These are phyloP conservation scores for Plasmopara viticola DNA, from an alignment of 352 stramenopile species.

Conservation along the genomic window DNA sequence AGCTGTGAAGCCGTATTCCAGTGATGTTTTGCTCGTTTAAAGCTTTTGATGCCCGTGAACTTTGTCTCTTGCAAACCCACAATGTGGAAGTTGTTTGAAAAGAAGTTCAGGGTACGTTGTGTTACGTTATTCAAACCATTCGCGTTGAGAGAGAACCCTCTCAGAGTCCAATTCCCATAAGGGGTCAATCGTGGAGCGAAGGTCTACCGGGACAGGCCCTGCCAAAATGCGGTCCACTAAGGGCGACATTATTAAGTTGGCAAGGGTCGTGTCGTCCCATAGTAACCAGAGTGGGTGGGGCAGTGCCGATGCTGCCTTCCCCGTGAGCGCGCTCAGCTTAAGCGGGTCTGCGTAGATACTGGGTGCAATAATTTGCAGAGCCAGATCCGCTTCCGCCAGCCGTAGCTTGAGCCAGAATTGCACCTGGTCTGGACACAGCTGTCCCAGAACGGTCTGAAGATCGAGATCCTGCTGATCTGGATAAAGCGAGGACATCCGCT, in stretches of 20 bases:
- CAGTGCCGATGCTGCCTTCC: neutral
- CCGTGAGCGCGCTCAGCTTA: neutral
- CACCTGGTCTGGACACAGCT: conserved; percentile 17
- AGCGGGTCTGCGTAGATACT: conserved; percentile 1
- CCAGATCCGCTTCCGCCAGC: neutral
- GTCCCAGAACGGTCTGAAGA: conserved; percentile 21
- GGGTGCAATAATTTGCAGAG: conserved; percentile 3
- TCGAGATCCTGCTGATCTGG: conserved; percentile 16
- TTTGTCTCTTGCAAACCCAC: too few species aligned
- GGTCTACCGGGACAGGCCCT: neutral
- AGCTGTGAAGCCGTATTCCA: conserved; percentile 1
- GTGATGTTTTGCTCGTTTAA: conserved; percentile 2
- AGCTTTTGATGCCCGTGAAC: neutral
- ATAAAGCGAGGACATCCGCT: neutral
- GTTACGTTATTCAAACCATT: neutral
- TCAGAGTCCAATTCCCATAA: neutral
- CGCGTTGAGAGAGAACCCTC: neutral
- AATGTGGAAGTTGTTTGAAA: neutral
- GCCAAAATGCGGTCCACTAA: neutral
- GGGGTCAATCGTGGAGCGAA: neutral
- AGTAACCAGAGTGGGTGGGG: neutral
- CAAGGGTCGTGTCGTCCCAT: neutral
- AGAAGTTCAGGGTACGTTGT: neutral
- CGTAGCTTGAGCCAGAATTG: conserved; percentile 1
- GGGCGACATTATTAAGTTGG: neutral